Evolutionary conservation across 768 basidiomycete genomes (phyloP).

Genomic region (Suillus decipiens): DNA sequence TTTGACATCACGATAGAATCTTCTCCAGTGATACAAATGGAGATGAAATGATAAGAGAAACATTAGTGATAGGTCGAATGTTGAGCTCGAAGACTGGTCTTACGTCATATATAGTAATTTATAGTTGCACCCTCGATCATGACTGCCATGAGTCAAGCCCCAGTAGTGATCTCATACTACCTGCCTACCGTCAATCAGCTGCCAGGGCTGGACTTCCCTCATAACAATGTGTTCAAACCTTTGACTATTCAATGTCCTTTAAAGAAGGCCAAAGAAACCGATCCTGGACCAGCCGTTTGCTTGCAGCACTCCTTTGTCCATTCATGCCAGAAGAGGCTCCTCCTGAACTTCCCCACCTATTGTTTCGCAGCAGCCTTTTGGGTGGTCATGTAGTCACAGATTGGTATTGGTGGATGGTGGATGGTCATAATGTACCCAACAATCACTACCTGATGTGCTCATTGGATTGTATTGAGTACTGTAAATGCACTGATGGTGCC

Average conservation of each 20-base stretch:
- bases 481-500: not conserved
- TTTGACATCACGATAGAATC: too few species aligned
- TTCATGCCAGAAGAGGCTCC: not conserved
- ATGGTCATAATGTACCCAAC: not conserved
- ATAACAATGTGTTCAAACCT: not conserved
- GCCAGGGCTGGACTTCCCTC: too few species aligned
- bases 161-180: too few species aligned
- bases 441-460: not conserved
- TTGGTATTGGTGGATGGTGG: not conserved
- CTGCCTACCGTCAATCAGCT: too few species aligned
- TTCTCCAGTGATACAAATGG: too few species aligned
- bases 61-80: too few species aligned
- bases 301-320: not conserved
- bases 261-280: not conserved
- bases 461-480: not conserved
- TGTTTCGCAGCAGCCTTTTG: not conserved
- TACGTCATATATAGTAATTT: too few species aligned
- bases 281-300: not conserved
- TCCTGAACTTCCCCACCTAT: not conserved
- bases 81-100: too few species aligned
- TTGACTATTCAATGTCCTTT: not conserved
- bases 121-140: too few species aligned
- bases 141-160: too few species aligned
- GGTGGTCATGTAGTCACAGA: not conserved
- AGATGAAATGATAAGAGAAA: too few species aligned